Percentiles rank a stretch among this genome's conserved stretches.
Conservation (phyloP, 306 rosid species). For the Lagenaria siceraria region DNA sequence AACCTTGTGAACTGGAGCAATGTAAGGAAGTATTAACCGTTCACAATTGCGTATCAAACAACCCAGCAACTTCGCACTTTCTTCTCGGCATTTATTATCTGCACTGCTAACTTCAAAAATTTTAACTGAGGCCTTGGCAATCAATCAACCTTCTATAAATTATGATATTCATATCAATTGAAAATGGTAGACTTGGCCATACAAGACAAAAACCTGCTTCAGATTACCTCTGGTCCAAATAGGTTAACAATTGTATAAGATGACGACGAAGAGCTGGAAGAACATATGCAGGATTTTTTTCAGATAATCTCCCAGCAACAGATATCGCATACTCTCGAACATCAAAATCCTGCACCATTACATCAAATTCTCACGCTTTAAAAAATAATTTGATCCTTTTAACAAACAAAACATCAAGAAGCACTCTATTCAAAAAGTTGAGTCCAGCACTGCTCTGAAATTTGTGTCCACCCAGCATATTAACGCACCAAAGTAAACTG, state of each 20-base stretch:
- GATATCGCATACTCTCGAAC: conserved; percentile 92
- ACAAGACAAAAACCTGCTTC: not conserved
- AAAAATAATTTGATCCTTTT: not conserved
- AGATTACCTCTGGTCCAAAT: conserved; percentile 83
- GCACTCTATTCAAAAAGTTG: not conserved
- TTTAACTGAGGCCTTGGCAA: conserved; percentile 9
- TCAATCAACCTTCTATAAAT: not conserved
- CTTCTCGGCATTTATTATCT: conserved; percentile 99
- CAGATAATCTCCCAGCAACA: conserved; percentile 90
- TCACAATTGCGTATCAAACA: conserved; percentile 95
- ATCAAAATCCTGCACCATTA: conserved; percentile 67
- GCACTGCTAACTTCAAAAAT: conserved; percentile 65
- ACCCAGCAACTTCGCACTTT: conserved; percentile 93
- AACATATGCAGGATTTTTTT: conserved; percentile 97
- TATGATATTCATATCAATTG: not conserved
- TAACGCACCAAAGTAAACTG: not conserved
- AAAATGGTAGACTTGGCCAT: not conserved
- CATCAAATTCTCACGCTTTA: not conserved
- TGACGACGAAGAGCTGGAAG: conserved; percentile 99
- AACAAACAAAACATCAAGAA: not conserved
- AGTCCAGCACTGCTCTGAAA: not conserved
- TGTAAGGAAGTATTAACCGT: conserved; percentile 80
- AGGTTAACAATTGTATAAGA: conserved; percentile 86
- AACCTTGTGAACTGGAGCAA: conserved; percentile 97
- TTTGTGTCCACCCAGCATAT: not conserved